phyloP scores from a whole-genome alignment of 1,284 basidiomycete species.

The Amylostereum chailletii region DNA sequence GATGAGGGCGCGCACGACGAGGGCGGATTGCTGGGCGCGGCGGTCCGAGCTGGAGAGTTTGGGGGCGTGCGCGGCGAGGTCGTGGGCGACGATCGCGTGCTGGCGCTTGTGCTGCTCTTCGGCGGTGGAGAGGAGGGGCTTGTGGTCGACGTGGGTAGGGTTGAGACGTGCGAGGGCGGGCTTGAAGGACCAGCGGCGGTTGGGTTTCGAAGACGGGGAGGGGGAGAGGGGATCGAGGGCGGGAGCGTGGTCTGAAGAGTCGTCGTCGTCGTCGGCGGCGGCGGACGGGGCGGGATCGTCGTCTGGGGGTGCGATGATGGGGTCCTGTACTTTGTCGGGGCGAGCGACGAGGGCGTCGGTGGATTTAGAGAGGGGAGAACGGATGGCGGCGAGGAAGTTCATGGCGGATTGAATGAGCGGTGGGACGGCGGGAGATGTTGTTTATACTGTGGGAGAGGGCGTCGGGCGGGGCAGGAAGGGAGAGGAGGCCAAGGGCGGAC shows the following conservation, averaged over 20 bases:
- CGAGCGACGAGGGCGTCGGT: background rate
- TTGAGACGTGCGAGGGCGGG: conserved; percentile 12
- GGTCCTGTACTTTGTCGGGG: background rate
- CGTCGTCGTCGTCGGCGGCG: background rate
- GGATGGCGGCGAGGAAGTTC: background rate
- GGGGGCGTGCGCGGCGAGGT: background rate
- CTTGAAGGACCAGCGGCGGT: conserved; percentile 6
- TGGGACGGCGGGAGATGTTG: background rate
- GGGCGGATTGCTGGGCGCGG: conserved; percentile 54
- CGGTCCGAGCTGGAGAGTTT: conserved; percentile 39
- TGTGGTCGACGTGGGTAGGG: background rate
- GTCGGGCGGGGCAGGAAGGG: no score
- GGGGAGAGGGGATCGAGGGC: background rate
- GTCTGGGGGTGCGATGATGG: background rate
- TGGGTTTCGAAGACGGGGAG: background rate
- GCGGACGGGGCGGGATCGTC: background rate
- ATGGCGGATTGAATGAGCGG: background rate
- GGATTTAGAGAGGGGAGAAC: background rate
- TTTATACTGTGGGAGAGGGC: background rate
- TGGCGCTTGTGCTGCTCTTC: conserved; percentile 29
- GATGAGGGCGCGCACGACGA: conserved; percentile 58
- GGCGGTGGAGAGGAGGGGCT: conserved; percentile 1
- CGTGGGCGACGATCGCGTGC: background rate
- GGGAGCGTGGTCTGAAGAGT: background rate
- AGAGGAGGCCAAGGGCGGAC: no score